Evolutionary conservation across 176 grass and related monocot genomes (phyloP).

Genomic region (Carex scoparia): DNA sequence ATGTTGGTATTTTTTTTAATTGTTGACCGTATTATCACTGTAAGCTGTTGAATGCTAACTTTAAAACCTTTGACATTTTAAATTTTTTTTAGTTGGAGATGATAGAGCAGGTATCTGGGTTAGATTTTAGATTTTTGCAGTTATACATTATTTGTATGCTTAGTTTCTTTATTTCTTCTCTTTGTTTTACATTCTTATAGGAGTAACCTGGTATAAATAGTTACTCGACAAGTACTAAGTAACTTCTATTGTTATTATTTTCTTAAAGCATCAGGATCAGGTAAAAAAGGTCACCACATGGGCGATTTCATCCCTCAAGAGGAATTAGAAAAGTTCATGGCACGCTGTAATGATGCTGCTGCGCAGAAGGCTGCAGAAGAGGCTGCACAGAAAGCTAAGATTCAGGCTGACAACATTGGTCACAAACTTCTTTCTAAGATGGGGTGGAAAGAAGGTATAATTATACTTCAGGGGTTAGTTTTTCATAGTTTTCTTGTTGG

Average conservation of each 20-base stretch:
- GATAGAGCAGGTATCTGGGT: neutral
- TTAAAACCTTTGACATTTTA: neutral
- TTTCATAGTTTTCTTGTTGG: neutral
- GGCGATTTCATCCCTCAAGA: slow-evolving; percentile 92
- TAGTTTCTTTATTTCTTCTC: neutral
- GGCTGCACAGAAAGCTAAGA: slow-evolving; percentile 87
- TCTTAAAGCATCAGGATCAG: slow-evolving; percentile 23
- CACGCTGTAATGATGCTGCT: slow-evolving; percentile 64
- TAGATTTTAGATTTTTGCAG: neutral
- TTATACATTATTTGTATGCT: neutral
- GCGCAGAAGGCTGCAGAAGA: slow-evolving; percentile 68
- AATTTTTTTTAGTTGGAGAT: neutral
- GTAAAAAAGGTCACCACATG: slow-evolving; percentile 97
- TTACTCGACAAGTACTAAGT: neutral
- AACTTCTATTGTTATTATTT: neutral
- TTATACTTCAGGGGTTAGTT: neutral
- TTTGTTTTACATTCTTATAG: neutral
- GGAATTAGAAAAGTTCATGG: slow-evolving; percentile 89
- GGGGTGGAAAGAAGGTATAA: slow-evolving; percentile 97
- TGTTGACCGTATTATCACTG: neutral
- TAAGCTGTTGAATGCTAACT: neutral
- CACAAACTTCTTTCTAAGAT: slow-evolving; percentile 98
- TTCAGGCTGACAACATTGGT: slow-evolving; percentile 96
- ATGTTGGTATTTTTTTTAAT: neutral
- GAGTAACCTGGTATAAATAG: neutral